Base-by-base conservation (phyloP, 768 basidiomycete genomes). In the Hericium coralloides region DNA sequence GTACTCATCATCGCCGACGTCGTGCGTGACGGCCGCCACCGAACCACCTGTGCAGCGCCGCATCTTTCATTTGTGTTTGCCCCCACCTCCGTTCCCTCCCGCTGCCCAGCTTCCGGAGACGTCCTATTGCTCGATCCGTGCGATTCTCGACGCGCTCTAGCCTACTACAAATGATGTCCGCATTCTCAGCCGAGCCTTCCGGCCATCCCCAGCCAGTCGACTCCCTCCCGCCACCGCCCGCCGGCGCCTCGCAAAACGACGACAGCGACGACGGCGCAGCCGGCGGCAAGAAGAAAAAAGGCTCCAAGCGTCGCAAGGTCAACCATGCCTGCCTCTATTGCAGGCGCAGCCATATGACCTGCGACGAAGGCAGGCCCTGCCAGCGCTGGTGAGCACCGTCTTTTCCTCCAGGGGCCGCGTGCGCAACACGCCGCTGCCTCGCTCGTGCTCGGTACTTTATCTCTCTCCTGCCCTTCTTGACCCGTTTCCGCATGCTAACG, bases 291-390 rank as follows among this genome's bases (percentile, higher is more conserved):
- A 78, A 74, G 69, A 60, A 65, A 25, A 72, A 72, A 55, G 61
- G 62, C 25, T 65, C 81, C 12, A 90, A 89, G 72, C 74, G 91
- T 60, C 74, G 90, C 56, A 94, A 94, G 69, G 90, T 92, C 58
- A 92, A 92, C 69, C 92, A 94, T 73, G 93, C 94, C 5, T 97
- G 93, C 68, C 74, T 97, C 45, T 97, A 95, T 70, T 97, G 93
- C 72, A 79, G 92, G 67, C 76, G 91, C 59, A 92, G 90, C 76
- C 89, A 90, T 81, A 90, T 92, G 89, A 90, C 88, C 8, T 92
- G 90, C 73, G 90, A 92, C 67, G 90, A 91, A 65, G 88, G 89
- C 17, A 75, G 88, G 38, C 94, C 94, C 15, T 97, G 95, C 69
- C 89, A 93, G 65, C 83, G 95, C 63, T 95, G 94, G 94, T 94